Evolutionary conservation across 495 filamentous ascomycete species (phyloP), one percentile per base, ranked within the genome.

Genomic region (Aspergillus saccharolyticus): DNA sequence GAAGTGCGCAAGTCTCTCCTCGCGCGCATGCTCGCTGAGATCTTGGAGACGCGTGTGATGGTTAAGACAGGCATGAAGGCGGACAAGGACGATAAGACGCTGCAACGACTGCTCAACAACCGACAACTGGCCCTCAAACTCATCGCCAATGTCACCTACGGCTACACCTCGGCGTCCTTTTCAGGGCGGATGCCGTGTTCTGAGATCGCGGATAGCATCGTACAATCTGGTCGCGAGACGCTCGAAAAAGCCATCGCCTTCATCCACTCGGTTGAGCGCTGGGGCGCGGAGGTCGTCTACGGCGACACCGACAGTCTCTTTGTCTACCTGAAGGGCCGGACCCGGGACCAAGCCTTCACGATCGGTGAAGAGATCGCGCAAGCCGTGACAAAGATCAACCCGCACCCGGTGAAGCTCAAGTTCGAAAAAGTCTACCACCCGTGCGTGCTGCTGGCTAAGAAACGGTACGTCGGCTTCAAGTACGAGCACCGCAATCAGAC

Each of bases 391-490:
- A 77, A 90, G 52, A 87, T 88, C 74, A 98, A 97, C 69, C 94
- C 94, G 10, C 83, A 89, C 10, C 94, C 94, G 0, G 76, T 98
- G 53, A 97, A 96, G 71, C 85, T 98, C 57, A 96, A 97, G 67
- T 97, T 98, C 65, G 95, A 98, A 72, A 98, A 98, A 64, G 94
- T 98, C 14, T 98, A 98, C 70, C 86, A 91, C 52, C 95, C 94
- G 0, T 97, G 92, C 64, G 84, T 97, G 0, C 81, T 98, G 3
- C 82, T 98, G 0, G 90, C 95, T 21, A 98, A 97, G 76, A 98
- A 98, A 71, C 89, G 94, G 42, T 98, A 98, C 65, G 95, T 97
- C 39, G 94, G 94, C 20, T 97, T 96, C 78, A 97, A 96, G 67
- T 98, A 95, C 72, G 94, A 98, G 66, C 82, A 80, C 58, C 83